phyloP scores from a whole-genome alignment of 495 filamentous ascomycete species.

The Pyrenopolyporus hunteri region DNA sequence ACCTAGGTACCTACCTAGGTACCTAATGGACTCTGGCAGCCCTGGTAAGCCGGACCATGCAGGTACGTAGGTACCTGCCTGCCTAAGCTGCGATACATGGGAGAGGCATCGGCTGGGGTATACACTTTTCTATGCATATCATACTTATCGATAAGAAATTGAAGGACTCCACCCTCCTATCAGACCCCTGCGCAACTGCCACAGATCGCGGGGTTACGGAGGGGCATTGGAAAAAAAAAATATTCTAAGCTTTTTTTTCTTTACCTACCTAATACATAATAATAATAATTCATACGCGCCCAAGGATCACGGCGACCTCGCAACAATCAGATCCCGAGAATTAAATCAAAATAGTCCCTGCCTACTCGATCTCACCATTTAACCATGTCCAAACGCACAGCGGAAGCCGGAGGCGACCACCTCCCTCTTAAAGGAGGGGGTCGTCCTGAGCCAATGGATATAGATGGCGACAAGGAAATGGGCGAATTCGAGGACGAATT shows the following conservation, averaged over 20 bases:
- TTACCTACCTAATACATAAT: too few relatives aligned
- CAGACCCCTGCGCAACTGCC: slow-evolving; percentile 18
- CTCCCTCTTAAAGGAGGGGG: slow-evolving; percentile 72
- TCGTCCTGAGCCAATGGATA: slow-evolving; percentile 64
- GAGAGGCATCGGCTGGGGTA: too few relatives aligned
- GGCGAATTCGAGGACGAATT: slow-evolving; percentile 96
- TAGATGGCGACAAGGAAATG: slow-evolving; percentile 66
- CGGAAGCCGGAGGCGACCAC: slow-evolving; percentile 59
- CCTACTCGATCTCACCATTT: too few relatives aligned
- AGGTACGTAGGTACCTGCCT: too few relatives aligned
- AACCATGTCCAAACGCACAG: slow-evolving; percentile 76
- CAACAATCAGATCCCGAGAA: too few relatives aligned
- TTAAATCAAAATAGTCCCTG: too few relatives aligned
- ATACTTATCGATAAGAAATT: not conserved
- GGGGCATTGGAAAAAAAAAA: slow-evolving; percentile 28
- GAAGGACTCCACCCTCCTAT: not conserved
- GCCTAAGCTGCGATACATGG: too few relatives aligned
- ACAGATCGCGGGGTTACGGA: slow-evolving; percentile 41
- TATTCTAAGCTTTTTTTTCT: slow-evolving; percentile 4
- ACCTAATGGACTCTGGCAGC: too few relatives aligned
- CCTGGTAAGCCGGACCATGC: too few relatives aligned
- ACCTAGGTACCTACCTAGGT: too few relatives aligned
- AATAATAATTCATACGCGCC: too few relatives aligned
- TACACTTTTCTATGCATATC: not conserved
- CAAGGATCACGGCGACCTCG: too few relatives aligned